Evolutionary conservation across 768 basidiomycete genomes (phyloP), one percentile per base, ranked within the genome.

Genomic region (Boletus tomentosulus): DNA sequence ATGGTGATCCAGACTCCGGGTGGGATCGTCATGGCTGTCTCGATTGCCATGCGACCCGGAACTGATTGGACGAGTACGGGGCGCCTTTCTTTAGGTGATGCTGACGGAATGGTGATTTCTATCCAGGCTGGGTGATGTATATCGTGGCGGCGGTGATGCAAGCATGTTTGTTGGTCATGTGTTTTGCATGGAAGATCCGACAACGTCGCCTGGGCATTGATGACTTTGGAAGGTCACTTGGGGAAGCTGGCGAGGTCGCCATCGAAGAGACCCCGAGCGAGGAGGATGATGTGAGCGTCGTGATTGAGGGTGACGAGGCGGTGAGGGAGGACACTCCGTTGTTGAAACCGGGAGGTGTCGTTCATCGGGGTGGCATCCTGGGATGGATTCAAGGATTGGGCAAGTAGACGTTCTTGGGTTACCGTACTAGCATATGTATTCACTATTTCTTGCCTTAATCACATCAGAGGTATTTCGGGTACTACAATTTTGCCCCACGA

Each of bases 1-100:
- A 98, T 99, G 96, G 73, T 83, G 46, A 90, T 99, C 15, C 96
- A 98, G 71, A 92, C 84, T 12, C 94, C 94, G 3, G 95, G 94
- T 4, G 87, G 89, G 1, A 74, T 90, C 3, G 66, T 91, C n/a
- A 95, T 98, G 86, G 87, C 91, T 6, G 57, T 86, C 4, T 89
- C 85, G 57, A 89, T 93, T 53, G 89, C 86, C 7, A 71, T 90
- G 25, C 74, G 89, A 52, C 87, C 87, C 2, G 87, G 86, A 0
- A 91, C 89, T 0, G 85, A 92, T 63, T 92, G 89, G 89, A 91
- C 89, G 4, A 90, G 87, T 89, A 61, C 47, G 81, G 63, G 37
- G 24, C 10, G 3, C 43, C 16, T 28, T 42, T n/a, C 4, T 28
- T 33, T 16, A 10, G 15, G 30, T 3, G n/a, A 28, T 13, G 6